Evolutionary conservation across 2,329 filamentous ascomycete genomes (phyloP), one percentile per base, ranked within the genome.

Genomic region (Microsporum canis): DNA sequence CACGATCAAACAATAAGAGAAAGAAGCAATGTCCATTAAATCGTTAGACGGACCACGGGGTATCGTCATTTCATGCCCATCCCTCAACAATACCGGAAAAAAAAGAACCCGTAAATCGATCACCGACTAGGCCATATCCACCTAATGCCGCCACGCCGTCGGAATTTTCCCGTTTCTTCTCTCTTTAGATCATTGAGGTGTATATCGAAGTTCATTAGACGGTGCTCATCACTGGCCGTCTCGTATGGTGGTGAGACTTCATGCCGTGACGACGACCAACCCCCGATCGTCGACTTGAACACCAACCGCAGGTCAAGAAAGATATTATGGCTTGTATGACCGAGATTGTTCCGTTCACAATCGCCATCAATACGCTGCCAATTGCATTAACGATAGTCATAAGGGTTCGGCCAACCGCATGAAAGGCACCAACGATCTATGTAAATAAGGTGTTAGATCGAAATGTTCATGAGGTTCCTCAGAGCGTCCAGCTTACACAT

Each of bases 351-450:
- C 83, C 87, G 72, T 79, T 80, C 73, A 89, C 82, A 70, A 89
- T 86, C 68, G 84, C 84, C 65, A 80, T 81, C 59, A 87, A 76
- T 73, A 88, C 82, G 65, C 75, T 71, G 60, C 82, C 86, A 68
- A 89, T 84, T 68, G 82, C 85, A 66, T 83, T 81, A 66, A 89
- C 80, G 68, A 89, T 80, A 68, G 83, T 82, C 80, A 87, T 88
- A 64, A 89, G 79, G 70, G 80, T 81, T 65, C 77, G 77, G 60
- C 86, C 87, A 72, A 89, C 85, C 67, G 85, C 81, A 56, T 70
- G 80, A 75, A 87, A 80, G 71, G 83, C 72, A 69, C 77, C 77
- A 69, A 78, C 67, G 71, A 88, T 79, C 84, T 87, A 66, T 10
- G 23, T 43, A 12, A 5, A 38, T 7, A 6, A 7, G 29, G 1